Conservation (phyloP, 805 yeast species). For the Candida chauliodis region DNA sequence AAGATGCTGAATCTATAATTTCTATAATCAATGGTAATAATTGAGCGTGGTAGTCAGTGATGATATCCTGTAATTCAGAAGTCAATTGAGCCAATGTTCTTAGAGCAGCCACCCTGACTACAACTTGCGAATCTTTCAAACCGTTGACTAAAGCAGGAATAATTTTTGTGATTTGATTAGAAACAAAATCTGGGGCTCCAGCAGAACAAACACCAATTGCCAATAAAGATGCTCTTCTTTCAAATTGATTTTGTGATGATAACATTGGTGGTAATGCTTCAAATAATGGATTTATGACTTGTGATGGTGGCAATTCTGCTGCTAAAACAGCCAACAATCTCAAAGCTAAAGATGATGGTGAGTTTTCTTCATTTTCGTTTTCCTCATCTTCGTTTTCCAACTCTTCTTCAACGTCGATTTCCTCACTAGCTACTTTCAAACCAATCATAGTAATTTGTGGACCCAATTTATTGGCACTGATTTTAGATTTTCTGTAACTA, state of each 20-base stretch:
- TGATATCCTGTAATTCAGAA: conserved; percentile 76
- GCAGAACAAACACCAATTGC: conserved; percentile 79
- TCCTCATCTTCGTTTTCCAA: conserved; percentile 80
- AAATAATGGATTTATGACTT: conserved; percentile 77
- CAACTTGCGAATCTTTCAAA: conserved; percentile 66
- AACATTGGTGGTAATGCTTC: conserved; percentile 58
- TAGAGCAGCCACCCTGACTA: conserved; percentile 84
- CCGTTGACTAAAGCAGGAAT: conserved; percentile 73
- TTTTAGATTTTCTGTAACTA: conserved; percentile 75
- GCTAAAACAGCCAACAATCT: conserved; percentile 78
- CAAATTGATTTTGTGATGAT: conserved; percentile 58
- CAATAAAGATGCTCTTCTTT: conserved; percentile 83
- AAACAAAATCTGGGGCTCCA: conserved; percentile 92
- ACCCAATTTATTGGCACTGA: conserved; percentile 78
- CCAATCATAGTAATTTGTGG: conserved; percentile 74
- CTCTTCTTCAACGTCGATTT: conserved; percentile 70
- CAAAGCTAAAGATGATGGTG: conserved; percentile 73
- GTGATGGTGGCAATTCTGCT: conserved; percentile 85
- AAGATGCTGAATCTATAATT: conserved; percentile 82
- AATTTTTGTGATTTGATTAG: conserved; percentile 69
- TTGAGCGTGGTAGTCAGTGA: conserved; percentile 79
- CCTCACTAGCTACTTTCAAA: conserved; percentile 73
- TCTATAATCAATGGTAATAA: conserved; percentile 83
- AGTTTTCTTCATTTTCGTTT: conserved; percentile 88
- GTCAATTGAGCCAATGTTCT: conserved; percentile 77